Evolutionary conservation across 1,284 basidiomycete species (phyloP).

Genomic region (Thecaphora frezii): DNA sequence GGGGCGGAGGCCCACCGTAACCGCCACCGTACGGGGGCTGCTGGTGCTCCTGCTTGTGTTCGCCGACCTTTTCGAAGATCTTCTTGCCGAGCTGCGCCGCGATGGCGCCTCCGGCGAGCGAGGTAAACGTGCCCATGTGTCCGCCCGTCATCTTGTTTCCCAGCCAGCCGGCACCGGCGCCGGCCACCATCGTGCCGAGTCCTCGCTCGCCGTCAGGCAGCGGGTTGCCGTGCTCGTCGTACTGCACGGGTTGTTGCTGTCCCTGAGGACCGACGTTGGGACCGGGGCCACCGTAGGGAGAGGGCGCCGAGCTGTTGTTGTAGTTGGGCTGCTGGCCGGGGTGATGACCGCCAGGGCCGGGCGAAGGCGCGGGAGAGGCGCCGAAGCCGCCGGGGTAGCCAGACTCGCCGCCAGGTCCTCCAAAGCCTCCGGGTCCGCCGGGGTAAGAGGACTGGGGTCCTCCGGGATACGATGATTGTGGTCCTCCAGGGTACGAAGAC

Average conservation of each 20-base stretch:
- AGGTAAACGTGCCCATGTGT: constrained; percentile 30
- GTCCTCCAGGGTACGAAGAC: constrained; percentile 25
- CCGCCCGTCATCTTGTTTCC: constrained; percentile 45
- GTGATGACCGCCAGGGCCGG: no score
- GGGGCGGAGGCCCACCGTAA: not conserved
- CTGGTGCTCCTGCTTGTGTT: constrained; percentile 23
- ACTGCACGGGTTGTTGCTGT: constrained; percentile 28
- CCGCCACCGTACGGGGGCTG: constrained; percentile 11
- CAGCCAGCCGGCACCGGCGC: constrained; percentile 39
- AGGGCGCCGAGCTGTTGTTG: not conserved
- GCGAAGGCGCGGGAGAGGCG: not conserved
- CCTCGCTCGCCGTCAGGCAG: constrained; percentile 42
- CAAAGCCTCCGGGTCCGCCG: not conserved
- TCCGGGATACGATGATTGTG: constrained; percentile 12
- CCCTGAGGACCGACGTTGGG: constrained; percentile 4
- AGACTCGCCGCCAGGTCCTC: not conserved
- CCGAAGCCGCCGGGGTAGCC: constrained; percentile 2
- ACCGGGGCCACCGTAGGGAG: not conserved
- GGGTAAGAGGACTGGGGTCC: constrained; percentile 6
- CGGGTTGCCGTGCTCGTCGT: constrained; percentile 46
- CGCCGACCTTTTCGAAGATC: constrained; percentile 32
- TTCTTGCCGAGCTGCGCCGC: constrained; percentile 46
- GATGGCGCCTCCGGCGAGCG: constrained; percentile 38
- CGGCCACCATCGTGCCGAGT: constrained; percentile 48
- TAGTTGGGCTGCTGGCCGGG: not conserved